Percentiles rank a stretch among this genome's conserved stretches.
Evolutionary conservation across 208 protist genomes (phyloP).

Genomic region (Leishmania arabica): DNA sequence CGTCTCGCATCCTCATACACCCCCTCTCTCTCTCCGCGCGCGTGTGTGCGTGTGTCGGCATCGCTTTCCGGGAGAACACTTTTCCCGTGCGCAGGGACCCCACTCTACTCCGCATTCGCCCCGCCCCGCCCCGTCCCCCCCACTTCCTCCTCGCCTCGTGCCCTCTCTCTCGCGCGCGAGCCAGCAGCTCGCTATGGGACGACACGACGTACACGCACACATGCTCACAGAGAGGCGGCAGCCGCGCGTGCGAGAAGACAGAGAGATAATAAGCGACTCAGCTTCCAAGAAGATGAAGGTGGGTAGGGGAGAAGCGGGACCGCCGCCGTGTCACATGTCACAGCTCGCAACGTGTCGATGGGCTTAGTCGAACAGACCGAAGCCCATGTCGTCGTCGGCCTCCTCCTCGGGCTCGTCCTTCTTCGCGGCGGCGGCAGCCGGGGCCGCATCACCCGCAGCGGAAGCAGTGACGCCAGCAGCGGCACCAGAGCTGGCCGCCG

Average conservation of each 20-base stretch:
- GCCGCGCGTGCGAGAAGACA: not conserved
- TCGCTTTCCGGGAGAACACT: no score
- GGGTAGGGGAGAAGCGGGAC: not conserved
- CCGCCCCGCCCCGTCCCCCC: no score
- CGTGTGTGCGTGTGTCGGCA: not conserved
- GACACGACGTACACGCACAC: not conserved
- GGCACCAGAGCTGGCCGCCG: conserved; percentile 42
- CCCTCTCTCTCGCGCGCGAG: not conserved
- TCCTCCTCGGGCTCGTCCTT: conserved; percentile 81
- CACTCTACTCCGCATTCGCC: not conserved
- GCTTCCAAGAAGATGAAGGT: not conserved
- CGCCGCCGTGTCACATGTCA: not conserved
- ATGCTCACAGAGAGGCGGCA: not conserved
- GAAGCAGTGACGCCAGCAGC: conserved; percentile 35
- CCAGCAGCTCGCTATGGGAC: not conserved
- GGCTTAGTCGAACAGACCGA: conserved; percentile 54
- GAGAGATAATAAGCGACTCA: not conserved
- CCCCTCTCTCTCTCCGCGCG: no score
- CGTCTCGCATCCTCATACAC: not conserved
- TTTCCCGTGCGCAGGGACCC: not conserved
- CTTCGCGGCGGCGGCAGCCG: conserved; percentile 44
- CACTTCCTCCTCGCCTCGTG: no score
- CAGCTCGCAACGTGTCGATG: not conserved
- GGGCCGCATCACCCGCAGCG: conserved; percentile 37
- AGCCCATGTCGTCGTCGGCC: conserved; percentile 90